These are phyloP conservation scores for Fusarium temperatum DNA, from an alignment of 2,329 filamentous ascomycete species.

Conservation along the genomic window DNA sequence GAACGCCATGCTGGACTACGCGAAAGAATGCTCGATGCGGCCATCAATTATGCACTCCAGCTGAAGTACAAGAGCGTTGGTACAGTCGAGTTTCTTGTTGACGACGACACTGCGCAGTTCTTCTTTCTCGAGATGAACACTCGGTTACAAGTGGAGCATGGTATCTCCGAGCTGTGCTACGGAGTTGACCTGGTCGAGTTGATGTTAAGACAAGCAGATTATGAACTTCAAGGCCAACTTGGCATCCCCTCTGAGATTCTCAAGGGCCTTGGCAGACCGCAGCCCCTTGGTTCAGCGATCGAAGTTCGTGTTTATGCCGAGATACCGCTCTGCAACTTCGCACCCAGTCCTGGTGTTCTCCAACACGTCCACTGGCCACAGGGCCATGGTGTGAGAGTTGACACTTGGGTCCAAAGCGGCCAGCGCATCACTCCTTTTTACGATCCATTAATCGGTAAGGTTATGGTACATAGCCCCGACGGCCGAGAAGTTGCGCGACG, in stretches of 20 bases:
- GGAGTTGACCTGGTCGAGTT: slow-evolving; percentile 73
- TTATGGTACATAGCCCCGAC: not conserved
- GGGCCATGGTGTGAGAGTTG: not conserved
- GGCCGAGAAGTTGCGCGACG: not conserved
- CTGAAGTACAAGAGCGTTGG: slow-evolving; percentile 34
- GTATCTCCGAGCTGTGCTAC: slow-evolving; percentile 80
- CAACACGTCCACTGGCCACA: not conserved
- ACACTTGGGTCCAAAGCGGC: not conserved
- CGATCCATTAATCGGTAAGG: slow-evolving; percentile 7
- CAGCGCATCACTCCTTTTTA: not conserved
- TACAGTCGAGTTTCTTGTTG: slow-evolving; percentile 32
- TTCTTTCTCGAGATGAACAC: slow-evolving; percentile 66
- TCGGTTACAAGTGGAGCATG: slow-evolving; percentile 79
- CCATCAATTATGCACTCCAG: not conserved
- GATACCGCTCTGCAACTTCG: not conserved
- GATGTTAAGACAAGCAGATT: slow-evolving; percentile 50
- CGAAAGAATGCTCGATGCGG: not conserved
- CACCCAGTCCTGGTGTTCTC: not conserved
- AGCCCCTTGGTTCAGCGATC: not conserved
- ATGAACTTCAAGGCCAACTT: slow-evolving; percentile 14
- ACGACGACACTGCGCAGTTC: slow-evolving; percentile 51
- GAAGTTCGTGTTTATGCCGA: not conserved
- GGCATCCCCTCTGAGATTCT: not conserved
- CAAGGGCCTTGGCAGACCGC: not conserved
- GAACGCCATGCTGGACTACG: not conserved